Conservation (phyloP, 768 basidiomycete genomes). For the Amanita jacksonii region DNA sequence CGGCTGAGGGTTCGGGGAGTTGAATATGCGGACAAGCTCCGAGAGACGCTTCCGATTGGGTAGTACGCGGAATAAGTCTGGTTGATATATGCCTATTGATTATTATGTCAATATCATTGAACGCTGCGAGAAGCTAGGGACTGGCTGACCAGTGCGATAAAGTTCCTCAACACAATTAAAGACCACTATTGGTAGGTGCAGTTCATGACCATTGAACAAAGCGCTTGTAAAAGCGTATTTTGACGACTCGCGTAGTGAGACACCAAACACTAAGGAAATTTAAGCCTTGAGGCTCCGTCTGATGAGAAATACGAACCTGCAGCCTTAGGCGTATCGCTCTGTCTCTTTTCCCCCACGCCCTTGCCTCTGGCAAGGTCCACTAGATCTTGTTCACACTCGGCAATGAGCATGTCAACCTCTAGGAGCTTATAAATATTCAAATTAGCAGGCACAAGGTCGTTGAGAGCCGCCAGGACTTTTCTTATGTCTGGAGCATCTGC, state of each 20-base stretch:
- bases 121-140: slow-evolving; percentile 2
- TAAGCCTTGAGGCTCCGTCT: no score
- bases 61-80: slow-evolving; percentile 22
- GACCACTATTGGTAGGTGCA: slow-evolving; percentile 30
- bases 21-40: slow-evolving; percentile 28
- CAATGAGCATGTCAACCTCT: slow-evolving; percentile 14
- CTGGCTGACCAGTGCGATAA: slow-evolving; percentile 25
- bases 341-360: slow-evolving; percentile 1
- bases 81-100: slow-evolving; percentile 23
- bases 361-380: slow-evolving; percentile 15
- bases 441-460: background rate
- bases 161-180: slow-evolving; percentile 33
- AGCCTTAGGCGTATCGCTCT: slow-evolving; percentile 7
- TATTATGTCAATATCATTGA: slow-evolving; percentile 6
- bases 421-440: slow-evolving; percentile 9
- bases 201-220: slow-evolving; percentile 26
- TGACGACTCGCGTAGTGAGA: slow-evolving; percentile 24
- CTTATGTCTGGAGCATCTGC: background rate
- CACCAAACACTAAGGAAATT: slow-evolving; percentile 26
- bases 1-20: slow-evolving; percentile 19
- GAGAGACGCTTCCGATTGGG: slow-evolving; percentile 27
- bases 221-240: slow-evolving; percentile 25
- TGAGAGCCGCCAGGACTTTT: background rate
- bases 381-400: slow-evolving; percentile 15
- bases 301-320: no score